Conservation (phyloP, 345 rosid species). For the Gossypioides kirkii region DNA sequence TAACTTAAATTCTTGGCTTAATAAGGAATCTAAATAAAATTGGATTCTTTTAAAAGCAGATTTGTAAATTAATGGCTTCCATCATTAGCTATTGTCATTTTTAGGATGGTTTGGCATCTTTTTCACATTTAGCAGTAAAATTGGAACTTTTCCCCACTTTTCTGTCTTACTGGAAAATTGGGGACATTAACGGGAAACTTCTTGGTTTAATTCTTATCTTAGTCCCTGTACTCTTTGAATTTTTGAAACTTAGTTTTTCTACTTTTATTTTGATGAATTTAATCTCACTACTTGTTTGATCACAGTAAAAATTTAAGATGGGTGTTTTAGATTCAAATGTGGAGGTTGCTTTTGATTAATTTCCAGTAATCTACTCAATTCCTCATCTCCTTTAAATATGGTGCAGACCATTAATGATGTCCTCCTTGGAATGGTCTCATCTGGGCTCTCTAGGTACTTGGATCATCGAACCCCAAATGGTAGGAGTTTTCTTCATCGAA, state of each 20-base stretch:
- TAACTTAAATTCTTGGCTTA: no score
- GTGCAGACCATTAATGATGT: constrained; percentile 65
- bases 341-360: neutral
- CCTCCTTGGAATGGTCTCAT: constrained; percentile 43
- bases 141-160: neutral
- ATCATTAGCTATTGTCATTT: neutral
- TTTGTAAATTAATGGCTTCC: neutral
- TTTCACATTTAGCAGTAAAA: neutral
- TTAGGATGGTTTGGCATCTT: neutral
- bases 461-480: constrained; percentile 41
- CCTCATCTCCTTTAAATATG: neutral
- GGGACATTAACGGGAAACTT: neutral
- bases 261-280: no score
- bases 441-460: constrained; percentile 46
- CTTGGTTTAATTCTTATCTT: no score
- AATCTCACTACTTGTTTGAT: no score
- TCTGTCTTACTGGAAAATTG: neutral
- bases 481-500: constrained; percentile 10
- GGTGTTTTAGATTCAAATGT: neutral
- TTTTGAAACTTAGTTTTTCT: no score
- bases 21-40: no score
- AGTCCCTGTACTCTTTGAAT: no score
- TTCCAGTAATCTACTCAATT: neutral
- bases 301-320: no score
- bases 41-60: neutral